These are phyloP conservation scores for Strigomonas galati DNA, from an alignment of 208 protist genomes.

Conservation along the genomic window DNA sequence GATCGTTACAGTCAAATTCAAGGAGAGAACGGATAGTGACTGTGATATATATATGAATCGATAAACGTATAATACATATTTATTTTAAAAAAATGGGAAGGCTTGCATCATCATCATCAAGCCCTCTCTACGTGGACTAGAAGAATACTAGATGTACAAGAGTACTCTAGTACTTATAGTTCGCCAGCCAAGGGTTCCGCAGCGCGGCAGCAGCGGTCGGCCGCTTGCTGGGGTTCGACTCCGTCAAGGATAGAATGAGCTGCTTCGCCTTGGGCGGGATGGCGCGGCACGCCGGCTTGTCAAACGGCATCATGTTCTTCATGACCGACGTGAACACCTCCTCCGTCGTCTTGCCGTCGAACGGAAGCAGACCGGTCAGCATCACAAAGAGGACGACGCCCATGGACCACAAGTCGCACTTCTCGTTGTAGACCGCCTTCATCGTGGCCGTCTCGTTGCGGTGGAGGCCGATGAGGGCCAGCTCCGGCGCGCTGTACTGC, in stretches of 20 bases:
- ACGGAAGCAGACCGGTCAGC: conserved; percentile 79
- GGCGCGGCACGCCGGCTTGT: conserved; percentile 27
- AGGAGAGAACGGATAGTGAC: too few relatives aligned
- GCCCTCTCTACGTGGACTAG: too few relatives aligned
- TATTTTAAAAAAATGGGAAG: too few relatives aligned
- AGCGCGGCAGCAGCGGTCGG: conserved; percentile 61
- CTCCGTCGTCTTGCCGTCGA: conserved; percentile 53
- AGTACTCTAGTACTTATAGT: not conserved
- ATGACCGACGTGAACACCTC: conserved; percentile 70
- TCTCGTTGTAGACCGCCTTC: conserved; percentile 78
- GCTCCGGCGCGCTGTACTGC: conserved; percentile 83
- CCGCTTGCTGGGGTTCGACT: conserved; percentile 52
- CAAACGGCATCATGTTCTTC: conserved; percentile 59
- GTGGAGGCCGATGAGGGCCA: conserved; percentile 61
- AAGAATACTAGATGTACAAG: too few relatives aligned
- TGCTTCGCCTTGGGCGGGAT: conserved; percentile 41
- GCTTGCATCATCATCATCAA: too few relatives aligned
- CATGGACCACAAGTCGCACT: conserved; percentile 90
- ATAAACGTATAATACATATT: too few relatives aligned
- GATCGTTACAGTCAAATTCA: too few relatives aligned
- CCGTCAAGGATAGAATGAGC: conserved; percentile 57
- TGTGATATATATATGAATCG: too few relatives aligned
- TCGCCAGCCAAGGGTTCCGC: conserved; percentile 53
- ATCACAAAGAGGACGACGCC: conserved; percentile 83
- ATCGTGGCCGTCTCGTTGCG: conserved; percentile 1